Base-by-base conservation (phyloP, 2,329 filamentous ascomycete species). In the Sclerotinia glacialis region DNA sequence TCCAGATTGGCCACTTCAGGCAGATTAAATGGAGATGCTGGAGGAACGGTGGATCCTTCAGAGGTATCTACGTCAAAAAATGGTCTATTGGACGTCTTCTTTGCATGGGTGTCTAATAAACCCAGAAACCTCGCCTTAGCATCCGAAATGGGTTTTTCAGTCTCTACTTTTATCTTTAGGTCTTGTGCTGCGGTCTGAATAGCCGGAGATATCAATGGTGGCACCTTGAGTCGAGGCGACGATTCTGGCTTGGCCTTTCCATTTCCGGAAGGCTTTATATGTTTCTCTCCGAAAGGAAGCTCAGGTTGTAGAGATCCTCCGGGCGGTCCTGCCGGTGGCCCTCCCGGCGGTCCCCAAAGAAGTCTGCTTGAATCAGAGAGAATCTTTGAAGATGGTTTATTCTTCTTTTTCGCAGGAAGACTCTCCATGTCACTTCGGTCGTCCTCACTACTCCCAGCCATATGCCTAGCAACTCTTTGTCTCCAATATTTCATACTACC, bases 401-500 rank as follows among this genome's bases (percentile, higher is more conserved):
- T 14, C 47, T 40, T 53, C 46, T 16, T 63, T 6, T 28, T 23
- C 5, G 2, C 23, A 23, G 52, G 62, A 49, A 47, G 11, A 28
- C 16, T 23, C 18, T 65, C 62, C 11, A 14, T 49, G 46, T 65
- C 62, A 58, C 52, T 65, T 47, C 62, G 52, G 21, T 46, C 58
- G 28, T 66, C 64, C 21, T 40, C 56, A 6, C 46, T 40, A 3
- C 14, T 37, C 26, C 14, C 28, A 8, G 21, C 18, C 56, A 60
- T 66, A n/a, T 66, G 53, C 23, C 7, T 61, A 6, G 44, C 56
- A 28, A 66, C 16, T 44, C n/a, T 66, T 16, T 18, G 8, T 47
- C 9, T 23, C 64, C 64, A 66, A 53, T 34, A 66, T 4, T 16
- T 23, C 16, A 52, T 40, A 12, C 12, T 28, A 34, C 6, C 8